Evolutionary conservation across 2,329 filamentous ascomycete genomes (phyloP), one percentile per base, ranked within the genome.

Genomic region (Fusarium redolens): DNA sequence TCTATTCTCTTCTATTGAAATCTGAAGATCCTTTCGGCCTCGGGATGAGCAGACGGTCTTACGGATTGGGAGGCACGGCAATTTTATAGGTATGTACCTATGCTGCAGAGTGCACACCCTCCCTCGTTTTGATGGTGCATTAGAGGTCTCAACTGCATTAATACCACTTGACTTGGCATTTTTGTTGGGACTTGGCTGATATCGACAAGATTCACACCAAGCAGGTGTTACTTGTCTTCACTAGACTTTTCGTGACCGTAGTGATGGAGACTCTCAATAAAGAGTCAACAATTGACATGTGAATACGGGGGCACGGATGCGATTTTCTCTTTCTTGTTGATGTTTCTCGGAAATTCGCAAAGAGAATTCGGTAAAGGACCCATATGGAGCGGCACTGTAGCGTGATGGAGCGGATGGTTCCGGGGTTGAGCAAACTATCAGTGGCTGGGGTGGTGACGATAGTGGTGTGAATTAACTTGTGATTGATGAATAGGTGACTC

Each of bases 381-480:
- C 56, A 52, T 71, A 44, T 71, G 51, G 25, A 41, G 35, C 41
- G 63, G 55, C 38, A 59, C 38, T 41, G 33, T 72, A 61, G 45
- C 57, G 47, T 71, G 71, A 65, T 57, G 44, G 31, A 63, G 31
- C 59, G 51, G 56, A 56, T 68, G 62, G 62, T 54, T 57, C 51
- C 33, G 35, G 56, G 55, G 28, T 51, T 25, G 37, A 37, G 56
- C 61, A 58, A 50, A 56, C 47, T 43, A 33, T 40, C 28, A 54
- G 44, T 54, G 41, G 55, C 44, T 38, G 56, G 60, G 54, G 40
- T 50, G 37, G 40, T 55, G 58, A 60, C 20, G 44, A 55, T 55
- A 60, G 62, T 74, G 71, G 62, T 68, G 67, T 65, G 63, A 72
- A 72, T 52, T 47, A 68, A 65, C 66, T 69, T 59, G 63, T 74